These are phyloP conservation scores for Globisporangium acanthophoron DNA, from an alignment of 352 stramenopile species.

Conservation along the genomic window DNA sequence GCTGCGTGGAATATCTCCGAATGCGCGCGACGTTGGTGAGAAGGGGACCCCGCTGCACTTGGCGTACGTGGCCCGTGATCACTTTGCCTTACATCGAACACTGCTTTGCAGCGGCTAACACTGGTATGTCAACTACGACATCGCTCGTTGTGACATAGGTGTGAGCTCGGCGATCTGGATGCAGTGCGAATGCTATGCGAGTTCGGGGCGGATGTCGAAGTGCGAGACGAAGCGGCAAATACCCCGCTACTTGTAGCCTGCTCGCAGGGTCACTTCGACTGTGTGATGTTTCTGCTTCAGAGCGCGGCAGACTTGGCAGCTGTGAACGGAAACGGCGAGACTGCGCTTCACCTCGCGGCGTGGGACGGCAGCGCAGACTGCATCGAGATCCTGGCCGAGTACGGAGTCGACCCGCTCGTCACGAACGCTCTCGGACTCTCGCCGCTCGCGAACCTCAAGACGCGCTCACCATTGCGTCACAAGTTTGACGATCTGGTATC, in stretches of 20 bases:
- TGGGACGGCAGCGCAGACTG: constrained; percentile 60
- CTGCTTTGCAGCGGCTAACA: background rate
- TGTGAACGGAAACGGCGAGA: constrained; percentile 40
- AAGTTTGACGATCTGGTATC: constrained; percentile 55
- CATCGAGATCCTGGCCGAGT: constrained; percentile 62
- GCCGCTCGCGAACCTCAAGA: constrained; percentile 53
- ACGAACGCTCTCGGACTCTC: constrained; percentile 48
- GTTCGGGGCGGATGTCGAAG: constrained; percentile 57
- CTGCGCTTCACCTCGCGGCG: constrained; percentile 59
- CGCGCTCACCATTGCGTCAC: constrained; percentile 50
- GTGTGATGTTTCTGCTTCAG: constrained; percentile 64
- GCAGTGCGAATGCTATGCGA: constrained; percentile 63
- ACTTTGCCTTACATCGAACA: background rate
- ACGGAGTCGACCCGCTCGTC: constrained; percentile 39
- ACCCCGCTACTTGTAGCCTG: constrained; percentile 62
- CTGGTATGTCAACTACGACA: too few species aligned
- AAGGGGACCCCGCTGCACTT: constrained; percentile 69
- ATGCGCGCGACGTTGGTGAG: constrained; percentile 50
- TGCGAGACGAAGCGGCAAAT: constrained; percentile 56
- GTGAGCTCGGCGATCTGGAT: constrained; percentile 59
- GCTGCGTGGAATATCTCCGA: constrained; percentile 40
- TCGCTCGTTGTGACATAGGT: constrained; percentile 17
- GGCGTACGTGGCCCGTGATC: constrained; percentile 26
- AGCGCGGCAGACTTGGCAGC: constrained; percentile 49
- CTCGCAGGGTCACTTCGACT: constrained; percentile 63